These are phyloP conservation scores for Bipolaris bicolor DNA, from an alignment of 2,329 filamentous ascomycete species.

Conservation along the genomic window DNA sequence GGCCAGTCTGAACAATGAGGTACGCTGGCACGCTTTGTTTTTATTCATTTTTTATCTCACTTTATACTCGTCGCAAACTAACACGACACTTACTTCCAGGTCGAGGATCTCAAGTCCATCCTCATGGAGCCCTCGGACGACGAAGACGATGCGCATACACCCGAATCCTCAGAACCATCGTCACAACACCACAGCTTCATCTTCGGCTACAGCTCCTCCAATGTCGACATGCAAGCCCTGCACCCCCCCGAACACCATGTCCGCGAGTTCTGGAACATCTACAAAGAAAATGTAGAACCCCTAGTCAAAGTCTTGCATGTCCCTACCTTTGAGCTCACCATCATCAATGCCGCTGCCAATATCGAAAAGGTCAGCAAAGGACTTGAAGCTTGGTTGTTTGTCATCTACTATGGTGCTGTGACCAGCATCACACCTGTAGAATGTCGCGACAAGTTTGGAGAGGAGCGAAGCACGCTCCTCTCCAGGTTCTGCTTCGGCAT, in stretches of 20 bases:
- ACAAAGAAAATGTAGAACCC: conserved; percentile 75
- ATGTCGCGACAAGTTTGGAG: conserved; percentile 56
- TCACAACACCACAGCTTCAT: conserved; percentile 74
- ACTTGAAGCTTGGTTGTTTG: conserved; percentile 65
- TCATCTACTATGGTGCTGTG: conserved; percentile 66
- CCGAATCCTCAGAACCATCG: conserved; percentile 41
- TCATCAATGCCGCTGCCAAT: conserved; percentile 66
- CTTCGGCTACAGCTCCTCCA: conserved; percentile 74
- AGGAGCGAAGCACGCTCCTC: conserved; percentile 58
- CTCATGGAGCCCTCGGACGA: conserved; percentile 67
- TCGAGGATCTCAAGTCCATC: conserved; percentile 67
- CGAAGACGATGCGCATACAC: conserved; percentile 61
- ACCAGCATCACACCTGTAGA: conserved; percentile 59
- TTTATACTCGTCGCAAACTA: neutral
- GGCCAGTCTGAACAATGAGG: conserved; percentile 77
- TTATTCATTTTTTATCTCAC: too few species aligned
- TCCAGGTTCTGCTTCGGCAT: conserved; percentile 66
- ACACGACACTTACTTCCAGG: conserved; percentile 41
- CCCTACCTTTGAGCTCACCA: conserved; percentile 66
- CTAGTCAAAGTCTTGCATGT: conserved; percentile 74
- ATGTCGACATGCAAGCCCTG: conserved; percentile 67
- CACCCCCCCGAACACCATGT: conserved; percentile 70
- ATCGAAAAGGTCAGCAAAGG: conserved; percentile 64
- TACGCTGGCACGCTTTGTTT: conserved; percentile 42
- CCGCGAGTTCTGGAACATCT: conserved; percentile 71